phyloP scores from a whole-genome alignment of 257 asterid species.

The Capsicum pubescens region DNA sequence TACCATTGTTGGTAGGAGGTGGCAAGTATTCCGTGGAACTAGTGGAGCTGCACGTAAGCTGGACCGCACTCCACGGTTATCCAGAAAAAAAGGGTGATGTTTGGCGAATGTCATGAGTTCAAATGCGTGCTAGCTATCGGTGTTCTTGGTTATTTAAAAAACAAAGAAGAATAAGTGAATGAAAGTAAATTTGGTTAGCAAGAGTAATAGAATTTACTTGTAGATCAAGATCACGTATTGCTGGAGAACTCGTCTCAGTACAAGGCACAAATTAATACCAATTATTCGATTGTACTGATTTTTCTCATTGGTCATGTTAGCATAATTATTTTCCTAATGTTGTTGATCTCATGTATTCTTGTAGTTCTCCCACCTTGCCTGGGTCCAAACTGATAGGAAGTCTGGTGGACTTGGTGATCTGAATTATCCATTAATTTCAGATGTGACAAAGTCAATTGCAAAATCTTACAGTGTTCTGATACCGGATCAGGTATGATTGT shows the following conservation, averaged over 20 bases:
- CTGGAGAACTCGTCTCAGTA: neutral
- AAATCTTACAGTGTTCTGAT: conserved; percentile 70
- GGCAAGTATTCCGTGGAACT: too few species aligned
- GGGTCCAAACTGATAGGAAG: conserved; percentile 98
- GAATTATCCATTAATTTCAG: conserved; percentile 82
- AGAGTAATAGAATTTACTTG: neutral
- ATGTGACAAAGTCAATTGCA: conserved; percentile 81
- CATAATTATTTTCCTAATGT: neutral
- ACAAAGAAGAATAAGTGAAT: neutral
- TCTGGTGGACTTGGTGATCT: conserved; percentile 95
- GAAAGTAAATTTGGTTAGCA: neutral
- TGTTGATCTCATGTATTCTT: conserved; percentile 19
- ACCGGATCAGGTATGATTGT: conserved; percentile 67
- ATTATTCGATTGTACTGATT: neutral
- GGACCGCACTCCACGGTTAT: too few species aligned
- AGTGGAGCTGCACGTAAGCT: too few species aligned
- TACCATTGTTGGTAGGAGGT: too few species aligned
- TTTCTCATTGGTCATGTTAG: neutral
- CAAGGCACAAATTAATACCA: neutral
- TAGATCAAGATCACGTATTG: neutral
- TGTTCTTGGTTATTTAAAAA: too few species aligned
- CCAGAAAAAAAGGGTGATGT: too few species aligned
- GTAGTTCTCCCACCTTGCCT: conserved; percentile 78
- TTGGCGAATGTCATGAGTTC: too few species aligned
- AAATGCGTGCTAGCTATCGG: too few species aligned